Evolutionary conservation across 345 rosid genomes (phyloP).

Genomic region (Erucastrum elatum): DNA sequence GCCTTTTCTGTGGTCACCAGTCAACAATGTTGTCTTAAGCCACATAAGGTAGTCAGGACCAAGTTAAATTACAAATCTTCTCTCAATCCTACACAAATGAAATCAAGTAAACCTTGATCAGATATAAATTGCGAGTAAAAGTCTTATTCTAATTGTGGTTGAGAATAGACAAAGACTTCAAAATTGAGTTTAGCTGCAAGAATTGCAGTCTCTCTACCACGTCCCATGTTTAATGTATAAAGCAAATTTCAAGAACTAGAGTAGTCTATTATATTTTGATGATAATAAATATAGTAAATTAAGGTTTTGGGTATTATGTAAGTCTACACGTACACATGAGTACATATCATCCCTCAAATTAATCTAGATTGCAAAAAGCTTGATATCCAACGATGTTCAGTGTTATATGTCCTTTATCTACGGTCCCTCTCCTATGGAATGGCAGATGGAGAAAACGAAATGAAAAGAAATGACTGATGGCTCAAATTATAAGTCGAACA

Average conservation of each 20-base stretch:
- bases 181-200: neutral
- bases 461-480: neutral
- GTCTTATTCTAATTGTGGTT: neutral
- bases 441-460: constrained; percentile 27
- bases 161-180: neutral
- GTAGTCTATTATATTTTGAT: neutral
- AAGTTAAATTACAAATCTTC: neutral
- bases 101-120: constrained; percentile 10
- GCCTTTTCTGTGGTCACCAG: constrained; percentile 3
- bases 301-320: neutral
- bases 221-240: neutral
- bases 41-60: neutral
- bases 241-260: neutral
- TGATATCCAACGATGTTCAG: neutral
- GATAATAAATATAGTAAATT: neutral
- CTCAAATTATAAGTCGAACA: constrained; percentile 41
- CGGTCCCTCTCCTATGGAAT: constrained; percentile 42
- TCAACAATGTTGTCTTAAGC: constrained; percentile 19
- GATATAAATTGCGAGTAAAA: neutral
- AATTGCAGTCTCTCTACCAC: neutral
- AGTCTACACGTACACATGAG: neutral
- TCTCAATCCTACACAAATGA: neutral
- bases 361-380: constrained; percentile 6
- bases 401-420: constrained; percentile 27
- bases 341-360: neutral